A percentile compares a stretch with the other conserved stretches of the same genome.
These are phyloP conservation scores for Colletotrichum cuscutae DNA, from an alignment of 2,329 filamentous ascomycete genomes.

Conservation along the genomic window DNA sequence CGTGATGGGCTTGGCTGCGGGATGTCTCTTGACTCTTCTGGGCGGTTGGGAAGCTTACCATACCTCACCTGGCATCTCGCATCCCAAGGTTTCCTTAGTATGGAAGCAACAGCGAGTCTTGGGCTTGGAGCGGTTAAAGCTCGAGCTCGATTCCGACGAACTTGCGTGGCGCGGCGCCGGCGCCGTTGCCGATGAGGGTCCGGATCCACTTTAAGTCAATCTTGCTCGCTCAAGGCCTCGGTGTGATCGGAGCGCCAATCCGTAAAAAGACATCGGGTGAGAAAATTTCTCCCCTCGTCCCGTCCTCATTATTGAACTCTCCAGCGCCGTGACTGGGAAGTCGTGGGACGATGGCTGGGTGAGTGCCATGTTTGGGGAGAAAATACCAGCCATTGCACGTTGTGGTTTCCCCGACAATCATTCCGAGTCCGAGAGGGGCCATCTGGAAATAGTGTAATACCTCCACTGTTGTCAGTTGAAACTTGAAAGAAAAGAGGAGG, in stretches of 20 bases:
- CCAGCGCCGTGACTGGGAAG: slow-evolving; percentile 11
- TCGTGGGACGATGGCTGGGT: not conserved
- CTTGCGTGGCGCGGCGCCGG: slow-evolving; percentile 24
- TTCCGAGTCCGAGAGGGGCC: slow-evolving; percentile 28
- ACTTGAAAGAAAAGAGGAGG: not conserved
- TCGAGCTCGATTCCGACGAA: slow-evolving; percentile 13
- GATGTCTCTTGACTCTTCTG: not conserved
- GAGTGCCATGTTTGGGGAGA: slow-evolving; percentile 1
- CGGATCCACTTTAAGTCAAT: slow-evolving; percentile 16
- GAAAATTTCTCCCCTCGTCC: slow-evolving; percentile 10
- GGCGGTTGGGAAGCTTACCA: slow-evolving; percentile 7
- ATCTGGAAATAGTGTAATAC: not conserved
- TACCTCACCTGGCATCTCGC: not conserved
- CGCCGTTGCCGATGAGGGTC: slow-evolving; percentile 22
- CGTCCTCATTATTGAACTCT: slow-evolving; percentile 10
- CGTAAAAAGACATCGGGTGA: slow-evolving; percentile 8
- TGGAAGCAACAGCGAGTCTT: not conserved
- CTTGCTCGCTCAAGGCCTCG: slow-evolving; percentile 7
- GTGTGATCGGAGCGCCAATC: slow-evolving; percentile 14
- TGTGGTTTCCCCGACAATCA: slow-evolving; percentile 26
- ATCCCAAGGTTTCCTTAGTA: not conserved
- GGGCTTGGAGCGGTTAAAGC: not conserved
- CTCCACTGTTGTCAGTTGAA: not conserved
- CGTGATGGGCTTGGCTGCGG: slow-evolving; percentile 8
- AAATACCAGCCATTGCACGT: slow-evolving; percentile 5